These are phyloP conservation scores for Sporobolomyces phaffii DNA, from an alignment of 768 basidiomycete genomes.

Conservation along the genomic window DNA sequence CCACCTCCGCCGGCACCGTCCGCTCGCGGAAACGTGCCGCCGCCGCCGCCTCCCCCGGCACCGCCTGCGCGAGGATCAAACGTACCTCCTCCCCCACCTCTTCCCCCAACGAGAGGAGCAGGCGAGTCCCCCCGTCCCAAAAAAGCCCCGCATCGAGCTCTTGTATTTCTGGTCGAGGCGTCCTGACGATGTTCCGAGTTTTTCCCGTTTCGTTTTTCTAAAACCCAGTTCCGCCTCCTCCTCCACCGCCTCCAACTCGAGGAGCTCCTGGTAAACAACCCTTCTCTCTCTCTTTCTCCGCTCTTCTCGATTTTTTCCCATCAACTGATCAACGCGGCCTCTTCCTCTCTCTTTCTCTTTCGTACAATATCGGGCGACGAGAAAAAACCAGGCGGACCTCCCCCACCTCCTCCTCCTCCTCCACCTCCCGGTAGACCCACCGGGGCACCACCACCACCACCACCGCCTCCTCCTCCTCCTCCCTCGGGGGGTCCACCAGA, in stretches of 20 bases:
- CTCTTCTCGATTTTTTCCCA: no score
- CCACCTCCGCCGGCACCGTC: conserved; percentile 31
- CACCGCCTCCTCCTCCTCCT: background rate
- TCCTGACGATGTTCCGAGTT: no score
- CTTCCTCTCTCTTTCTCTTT: background rate
- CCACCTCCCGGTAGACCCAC: conserved; percentile 41
- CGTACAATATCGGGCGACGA: no score
- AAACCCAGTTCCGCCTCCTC: conserved; percentile 14
- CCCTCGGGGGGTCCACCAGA: conserved; percentile 48
- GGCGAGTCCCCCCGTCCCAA: no score
- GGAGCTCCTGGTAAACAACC: background rate
- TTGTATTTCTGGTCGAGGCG: no score
- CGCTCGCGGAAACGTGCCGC: conserved; percentile 9
- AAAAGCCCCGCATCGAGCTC: no score
- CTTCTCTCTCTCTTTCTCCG: background rate
- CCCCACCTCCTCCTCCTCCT: conserved; percentile 44
- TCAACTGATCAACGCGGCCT: background rate
- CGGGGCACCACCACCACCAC: conserved; percentile 26
- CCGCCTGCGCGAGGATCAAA: conserved; percentile 34
- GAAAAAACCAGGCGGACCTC: background rate
- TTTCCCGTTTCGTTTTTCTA: no score
- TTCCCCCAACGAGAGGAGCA: conserved; percentile 34
- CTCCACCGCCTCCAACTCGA: conserved; percentile 10
- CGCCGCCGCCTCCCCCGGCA: conserved; percentile 41
- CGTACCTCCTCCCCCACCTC: conserved; percentile 41